Conservation (phyloP, 352 stramenopile species). For the Phytophthora pistaciae region DNA sequence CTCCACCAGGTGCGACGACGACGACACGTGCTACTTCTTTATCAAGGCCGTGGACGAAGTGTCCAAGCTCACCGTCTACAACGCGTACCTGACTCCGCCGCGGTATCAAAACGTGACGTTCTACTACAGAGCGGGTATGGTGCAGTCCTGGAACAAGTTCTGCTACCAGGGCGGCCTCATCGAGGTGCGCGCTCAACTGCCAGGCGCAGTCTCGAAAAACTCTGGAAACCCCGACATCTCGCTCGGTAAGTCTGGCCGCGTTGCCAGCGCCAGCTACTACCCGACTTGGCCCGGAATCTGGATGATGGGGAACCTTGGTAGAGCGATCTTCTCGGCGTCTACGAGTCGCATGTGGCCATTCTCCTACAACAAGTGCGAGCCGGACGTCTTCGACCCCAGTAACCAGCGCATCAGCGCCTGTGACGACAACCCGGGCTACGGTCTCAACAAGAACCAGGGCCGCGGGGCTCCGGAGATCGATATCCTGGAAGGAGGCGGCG, state of each 20-base stretch:
- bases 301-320: conserved; percentile 94
- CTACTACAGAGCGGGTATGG: conserved; percentile 79
- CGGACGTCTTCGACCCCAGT: conserved; percentile 36
- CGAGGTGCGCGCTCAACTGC: conserved; percentile 91
- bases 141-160: conserved; percentile 96
- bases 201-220: conserved; percentile 70
- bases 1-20: conserved; percentile 57
- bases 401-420: conserved; percentile 83
- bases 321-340: conserved; percentile 92
- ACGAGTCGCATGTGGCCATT: conserved; percentile 95
- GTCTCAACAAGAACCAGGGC: conserved; percentile 83
- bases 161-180: conserved; percentile 95
- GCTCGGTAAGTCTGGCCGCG: conserved; percentile 25
- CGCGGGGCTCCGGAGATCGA: conserved; percentile 95
- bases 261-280: conserved; percentile 66
- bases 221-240: conserved; percentile 58
- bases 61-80: conserved; percentile 51
- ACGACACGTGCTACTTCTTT: conserved; percentile 64
- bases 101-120: conserved; percentile 51
- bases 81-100: conserved; percentile 54
- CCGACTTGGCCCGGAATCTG: conserved; percentile 94
- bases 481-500: conserved; percentile 90
- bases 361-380: conserved; percentile 92
- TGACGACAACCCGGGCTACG: conserved; percentile 89
- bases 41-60: conserved; percentile 59